Base-by-base conservation (phyloP, 257 asterid species). In the Phtheirospermum japonicum region DNA sequence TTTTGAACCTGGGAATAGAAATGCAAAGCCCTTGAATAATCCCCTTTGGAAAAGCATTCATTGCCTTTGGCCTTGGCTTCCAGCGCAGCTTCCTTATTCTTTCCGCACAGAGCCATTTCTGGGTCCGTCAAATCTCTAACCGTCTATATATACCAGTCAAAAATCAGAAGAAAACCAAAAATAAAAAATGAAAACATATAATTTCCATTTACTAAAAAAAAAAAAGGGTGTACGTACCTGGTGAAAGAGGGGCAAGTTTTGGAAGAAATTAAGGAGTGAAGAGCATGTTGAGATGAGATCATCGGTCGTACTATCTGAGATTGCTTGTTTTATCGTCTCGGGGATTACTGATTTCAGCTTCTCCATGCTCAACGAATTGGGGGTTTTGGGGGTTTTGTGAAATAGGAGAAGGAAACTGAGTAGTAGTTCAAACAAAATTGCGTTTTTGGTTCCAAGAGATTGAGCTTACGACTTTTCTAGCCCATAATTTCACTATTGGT, bases 11-110 rank as follows among this genome's bases (percentile, higher is more conserved):
- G 83, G 30, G 97, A 80, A 76, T 93, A 93, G 75, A 79, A 85
- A 62, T 62, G 77, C 78, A 83, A 46, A 10, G 99, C 94, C 43
- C 46, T 75, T 45, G 80, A 49, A 73, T 82, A 87, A 65, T 89
- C 95, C 65, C 90, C 84, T 48, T 73, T 77, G 75, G 89, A 78
- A 64, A 86, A 87, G 82, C 87, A 77, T 28, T 78, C 75, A 62
- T 93, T 89, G 60, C 99, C 99, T 66, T 79, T 79, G 30, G 76
- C 75, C 83, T 93, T 93, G 52, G 76, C 73, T 71, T 82, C 95
- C 66, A 78, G 37, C 32, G 96, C 96, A 82, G 78, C 85, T 66
- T 69, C 82, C 68, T 77, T 73, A 55, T 80, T 74, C 88, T 93
- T 93, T 48, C 85, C 70, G 45, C 97, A 87, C 63, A 93, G 82